Conservation (phyloP, 805 yeast species). For the Nakazawaea wyomingensis region DNA sequence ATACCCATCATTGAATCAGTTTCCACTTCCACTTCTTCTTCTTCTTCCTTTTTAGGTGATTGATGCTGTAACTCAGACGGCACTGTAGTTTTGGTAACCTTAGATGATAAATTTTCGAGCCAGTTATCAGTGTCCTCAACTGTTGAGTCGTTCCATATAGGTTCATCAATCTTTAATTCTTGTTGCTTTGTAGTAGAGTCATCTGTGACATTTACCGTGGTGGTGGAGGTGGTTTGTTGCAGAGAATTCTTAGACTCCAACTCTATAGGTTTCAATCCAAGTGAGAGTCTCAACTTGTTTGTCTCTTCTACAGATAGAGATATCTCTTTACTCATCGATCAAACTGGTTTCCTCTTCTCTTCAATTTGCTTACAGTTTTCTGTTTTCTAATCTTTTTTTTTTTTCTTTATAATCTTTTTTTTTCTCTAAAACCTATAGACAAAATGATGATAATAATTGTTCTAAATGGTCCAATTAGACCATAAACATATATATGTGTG, state of each 20-base stretch:
- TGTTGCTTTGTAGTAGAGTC: too few species aligned
- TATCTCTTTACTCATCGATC: slow-evolving; percentile 12
- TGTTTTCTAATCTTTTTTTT: neutral
- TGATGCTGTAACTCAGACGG: slow-evolving; percentile 8
- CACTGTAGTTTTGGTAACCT: neutral
- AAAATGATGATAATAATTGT: too few species aligned
- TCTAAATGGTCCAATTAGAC: too few species aligned
- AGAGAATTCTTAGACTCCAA: too few species aligned
- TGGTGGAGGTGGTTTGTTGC: too few species aligned
- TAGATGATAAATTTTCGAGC: slow-evolving; percentile 30
- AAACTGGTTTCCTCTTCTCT: slow-evolving; percentile 1
- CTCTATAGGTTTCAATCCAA: slow-evolving; percentile 52
- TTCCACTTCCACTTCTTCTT: slow-evolving; percentile 16
- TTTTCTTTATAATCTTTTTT: neutral
- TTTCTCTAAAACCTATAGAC: neutral
- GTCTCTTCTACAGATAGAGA: slow-evolving; percentile 48
- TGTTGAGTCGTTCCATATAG: slow-evolving; percentile 22
- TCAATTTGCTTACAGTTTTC: neutral
- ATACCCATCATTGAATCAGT: slow-evolving; percentile 30
- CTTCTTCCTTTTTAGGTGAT: slow-evolving; percentile 7
- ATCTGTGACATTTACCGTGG: too few species aligned
- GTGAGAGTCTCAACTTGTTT: slow-evolving; percentile 41
- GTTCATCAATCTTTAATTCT: slow-evolving; percentile 22
- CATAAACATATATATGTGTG: too few species aligned
- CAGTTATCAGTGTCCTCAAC: slow-evolving; percentile 34